Evolutionary conservation across 2,329 filamentous ascomycete genomes (phyloP), one percentile per base, ranked within the genome.

Genomic region (Alternaria gansuensis): DNA sequence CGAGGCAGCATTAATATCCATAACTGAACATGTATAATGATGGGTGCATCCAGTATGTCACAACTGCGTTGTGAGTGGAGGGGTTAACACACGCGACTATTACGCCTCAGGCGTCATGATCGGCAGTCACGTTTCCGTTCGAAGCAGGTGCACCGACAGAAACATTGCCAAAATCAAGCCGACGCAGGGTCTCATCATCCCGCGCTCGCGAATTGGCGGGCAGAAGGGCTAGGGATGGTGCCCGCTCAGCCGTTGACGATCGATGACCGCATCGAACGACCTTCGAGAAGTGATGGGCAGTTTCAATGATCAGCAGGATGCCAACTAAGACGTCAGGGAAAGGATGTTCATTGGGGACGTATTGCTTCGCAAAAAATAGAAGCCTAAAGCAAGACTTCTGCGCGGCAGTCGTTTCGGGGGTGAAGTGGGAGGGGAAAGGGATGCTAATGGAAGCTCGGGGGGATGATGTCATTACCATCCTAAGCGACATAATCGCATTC

Each of bases 21-120:
- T 40, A 33, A 10, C 41, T n/a, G 45, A 50, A 54, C 41, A 48
- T 61, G 50, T 23, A 53, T 54, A 41, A 34, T 29, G 34, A 43
- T 39, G 8, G 21, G 26, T 33, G 33, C 44, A 17, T n/a, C 5
- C n/a, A 51, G 24, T 46, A 45, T 56, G 49, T 57, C 57, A 51
- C 45, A 39, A 34, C 26, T 57, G 50, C 44, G 51, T 59, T 44
- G 28, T 50, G 54, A 54, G 53, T 59, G 40, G 53, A 59, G 37
- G 24, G 45, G 37, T 57, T 23, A 51, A 51, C 29, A 46, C 50
- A 51, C 55, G 51, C 51, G 58, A 53, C 51, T 41, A 44, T 39
- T 34, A 41, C 63, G 62, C 68, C 67, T 73, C 54, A 69, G 69
- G 66, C 71, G 71, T 73, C 67, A 73, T 72, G 71, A 73, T 73